Conservation (phyloP, 2,329 filamentous ascomycete genomes). For the Dothistroma septosporum region DNA sequence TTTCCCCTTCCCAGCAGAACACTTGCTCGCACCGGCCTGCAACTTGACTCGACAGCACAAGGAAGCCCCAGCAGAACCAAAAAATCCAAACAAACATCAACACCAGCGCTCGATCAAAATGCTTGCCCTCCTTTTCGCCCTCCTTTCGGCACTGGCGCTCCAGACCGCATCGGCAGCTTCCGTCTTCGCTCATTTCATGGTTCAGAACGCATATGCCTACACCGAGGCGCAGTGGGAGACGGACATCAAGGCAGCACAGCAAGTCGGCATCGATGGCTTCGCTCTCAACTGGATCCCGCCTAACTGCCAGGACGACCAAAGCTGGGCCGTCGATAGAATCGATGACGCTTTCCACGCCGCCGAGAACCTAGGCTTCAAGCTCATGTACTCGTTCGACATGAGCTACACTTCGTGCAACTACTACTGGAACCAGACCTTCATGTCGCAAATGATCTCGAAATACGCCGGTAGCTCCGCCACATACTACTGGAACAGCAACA, state of each 20-base stretch:
- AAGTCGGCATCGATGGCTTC: conserved; percentile 37
- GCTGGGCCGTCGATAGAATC: conserved; percentile 35
- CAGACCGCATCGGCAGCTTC: conserved; percentile 28
- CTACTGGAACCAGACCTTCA: conserved; percentile 39
- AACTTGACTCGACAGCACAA: background rate
- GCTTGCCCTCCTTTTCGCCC: conserved; percentile 20
- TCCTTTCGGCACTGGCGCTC: conserved; percentile 25
- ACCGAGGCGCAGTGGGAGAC: conserved; percentile 32
- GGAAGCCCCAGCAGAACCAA: background rate
- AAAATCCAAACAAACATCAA: background rate
- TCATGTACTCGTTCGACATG: conserved; percentile 41
- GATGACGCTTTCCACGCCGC: conserved; percentile 37
- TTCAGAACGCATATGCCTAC: conserved; percentile 36
- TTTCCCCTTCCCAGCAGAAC: background rate
- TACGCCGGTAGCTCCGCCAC: conserved; percentile 33
- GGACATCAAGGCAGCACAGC: conserved; percentile 34
- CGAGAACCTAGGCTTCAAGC: conserved; percentile 34
- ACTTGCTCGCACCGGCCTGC: conserved; percentile 1
- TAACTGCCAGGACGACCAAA: conserved; percentile 31
- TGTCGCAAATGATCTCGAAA: conserved; percentile 33
- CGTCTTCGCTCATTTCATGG: conserved; percentile 38
- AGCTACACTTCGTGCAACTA: conserved; percentile 33
- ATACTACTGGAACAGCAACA: conserved; percentile 37
- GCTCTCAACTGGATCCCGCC: conserved; percentile 39
- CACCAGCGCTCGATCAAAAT: conserved; percentile 9